A percentile compares a stretch with the other conserved stretches of the same genome.
Conservation (phyloP, 768 basidiomycete genomes). For the Tubosaeta sp. region DNA sequence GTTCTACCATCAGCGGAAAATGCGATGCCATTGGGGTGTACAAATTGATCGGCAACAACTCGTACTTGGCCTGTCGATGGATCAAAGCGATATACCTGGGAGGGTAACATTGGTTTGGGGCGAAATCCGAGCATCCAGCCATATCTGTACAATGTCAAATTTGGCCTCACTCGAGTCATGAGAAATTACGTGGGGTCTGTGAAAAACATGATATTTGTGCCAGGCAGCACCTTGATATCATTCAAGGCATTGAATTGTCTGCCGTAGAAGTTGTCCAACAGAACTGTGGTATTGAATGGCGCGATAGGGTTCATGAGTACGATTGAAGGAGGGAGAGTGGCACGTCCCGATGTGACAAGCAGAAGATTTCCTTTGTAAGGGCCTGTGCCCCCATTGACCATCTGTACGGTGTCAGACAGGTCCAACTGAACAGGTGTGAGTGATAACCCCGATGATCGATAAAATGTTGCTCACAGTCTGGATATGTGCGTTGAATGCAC, state of each 20-base stretch:
- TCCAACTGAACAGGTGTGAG: slow-evolving; percentile 41
- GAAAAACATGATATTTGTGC: slow-evolving; percentile 68
- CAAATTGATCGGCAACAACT: slow-evolving; percentile 73
- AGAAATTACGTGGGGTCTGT: slow-evolving; percentile 61
- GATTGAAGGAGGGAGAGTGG: slow-evolving; percentile 55
- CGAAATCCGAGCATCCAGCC: slow-evolving; percentile 66
- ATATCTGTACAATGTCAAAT: slow-evolving; percentile 39
- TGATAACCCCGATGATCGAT: background rate
- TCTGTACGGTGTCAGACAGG: slow-evolving; percentile 56
- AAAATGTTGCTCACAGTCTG: slow-evolving; percentile 28
- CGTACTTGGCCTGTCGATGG: slow-evolving; percentile 59
- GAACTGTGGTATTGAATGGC: slow-evolving; percentile 63
- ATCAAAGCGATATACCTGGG: slow-evolving; percentile 72
- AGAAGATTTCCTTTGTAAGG: slow-evolving; percentile 56
- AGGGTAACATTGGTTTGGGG: slow-evolving; percentile 59
- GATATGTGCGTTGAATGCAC: slow-evolving; percentile 47
- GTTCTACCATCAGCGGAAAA: slow-evolving; percentile 59
- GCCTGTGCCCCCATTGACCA: slow-evolving; percentile 69
- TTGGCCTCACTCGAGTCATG: background rate
- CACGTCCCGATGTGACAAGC: slow-evolving; percentile 64
- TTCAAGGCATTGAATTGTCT: slow-evolving; percentile 82
- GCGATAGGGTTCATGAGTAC: slow-evolving; percentile 59
- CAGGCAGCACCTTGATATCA: slow-evolving; percentile 71
- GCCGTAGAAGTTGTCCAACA: slow-evolving; percentile 80
- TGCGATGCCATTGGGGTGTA: slow-evolving; percentile 69